Conservation (phyloP, 257 asterid genomes). For the Lycium ferocissimum region DNA sequence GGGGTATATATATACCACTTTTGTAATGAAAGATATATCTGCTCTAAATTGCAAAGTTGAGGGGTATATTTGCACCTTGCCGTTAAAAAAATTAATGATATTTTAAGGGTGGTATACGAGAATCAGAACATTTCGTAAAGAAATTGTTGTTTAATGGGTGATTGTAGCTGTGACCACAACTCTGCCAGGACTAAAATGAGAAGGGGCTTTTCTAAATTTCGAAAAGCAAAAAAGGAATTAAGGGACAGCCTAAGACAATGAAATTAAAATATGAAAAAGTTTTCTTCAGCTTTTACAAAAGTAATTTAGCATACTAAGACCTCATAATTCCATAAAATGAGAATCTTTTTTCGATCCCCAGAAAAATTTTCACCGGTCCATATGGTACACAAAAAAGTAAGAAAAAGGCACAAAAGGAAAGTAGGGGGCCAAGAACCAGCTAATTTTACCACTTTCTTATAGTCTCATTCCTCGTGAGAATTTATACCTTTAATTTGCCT, state of each 20-base stretch:
- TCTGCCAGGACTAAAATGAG: not conserved
- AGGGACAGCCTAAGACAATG: not conserved
- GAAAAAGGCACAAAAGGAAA: not conserved
- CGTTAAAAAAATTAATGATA: not conserved
- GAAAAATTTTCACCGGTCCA: not conserved
- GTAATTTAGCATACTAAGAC: not conserved
- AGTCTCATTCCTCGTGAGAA: slow-evolving; percentile 35
- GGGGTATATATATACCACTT: too few relatives aligned
- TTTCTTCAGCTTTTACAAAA: slow-evolving; percentile 14
- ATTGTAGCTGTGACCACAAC: not conserved
- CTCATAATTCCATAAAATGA: slow-evolving; percentile 13
- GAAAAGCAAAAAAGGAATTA: not conserved
- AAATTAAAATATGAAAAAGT: slow-evolving; percentile 22
- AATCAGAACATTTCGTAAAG: not conserved
- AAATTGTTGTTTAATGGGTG: not conserved
- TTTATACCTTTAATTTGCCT: slow-evolving; percentile 21
- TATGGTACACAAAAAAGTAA: not conserved
- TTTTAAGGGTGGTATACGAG: not conserved
- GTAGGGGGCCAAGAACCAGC: slow-evolving; percentile 37
- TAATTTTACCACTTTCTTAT: slow-evolving; percentile 30
- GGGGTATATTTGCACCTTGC: too few relatives aligned
- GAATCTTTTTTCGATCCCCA: slow-evolving; percentile 29
- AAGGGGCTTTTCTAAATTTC: not conserved
- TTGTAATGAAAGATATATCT: too few relatives aligned
- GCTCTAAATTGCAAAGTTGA: too few relatives aligned